A percentile compares a stretch with the other conserved stretches of the same genome.
phyloP scores from a whole-genome alignment of 768 basidiomycete species.

The Pleurotus salmoneostramineus region DNA sequence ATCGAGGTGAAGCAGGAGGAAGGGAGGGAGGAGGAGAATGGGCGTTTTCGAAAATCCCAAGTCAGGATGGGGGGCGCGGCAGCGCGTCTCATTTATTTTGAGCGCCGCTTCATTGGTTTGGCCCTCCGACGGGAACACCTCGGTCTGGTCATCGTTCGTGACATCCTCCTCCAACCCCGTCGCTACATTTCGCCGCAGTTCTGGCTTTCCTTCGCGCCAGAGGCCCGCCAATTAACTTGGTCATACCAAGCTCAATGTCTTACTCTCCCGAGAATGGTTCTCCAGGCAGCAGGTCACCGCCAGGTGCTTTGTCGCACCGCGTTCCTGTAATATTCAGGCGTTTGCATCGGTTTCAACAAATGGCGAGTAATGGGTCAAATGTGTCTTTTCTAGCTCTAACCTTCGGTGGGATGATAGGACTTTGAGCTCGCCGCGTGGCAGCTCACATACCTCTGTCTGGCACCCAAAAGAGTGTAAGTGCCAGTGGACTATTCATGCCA shows the following conservation, averaged over 20 bases:
- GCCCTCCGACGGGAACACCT: slow-evolving; percentile 1
- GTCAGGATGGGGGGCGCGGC: not conserved
- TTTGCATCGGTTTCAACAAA: slow-evolving; percentile 79
- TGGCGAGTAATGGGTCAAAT: slow-evolving; percentile 47
- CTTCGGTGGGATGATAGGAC: slow-evolving; percentile 50
- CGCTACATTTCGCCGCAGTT: slow-evolving; percentile 2
- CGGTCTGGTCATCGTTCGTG: not conserved
- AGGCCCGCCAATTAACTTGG: slow-evolving; percentile 4
- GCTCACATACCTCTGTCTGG: slow-evolving; percentile 87
- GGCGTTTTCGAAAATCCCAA: slow-evolving; percentile 1
- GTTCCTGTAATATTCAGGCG: slow-evolving; percentile 80
- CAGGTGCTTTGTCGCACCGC: slow-evolving; percentile 43
- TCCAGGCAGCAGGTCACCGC: slow-evolving; percentile 20
- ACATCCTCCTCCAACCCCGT: not conserved
- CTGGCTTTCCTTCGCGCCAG: slow-evolving; percentile 18
- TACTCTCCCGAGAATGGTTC: slow-evolving; percentile 37
- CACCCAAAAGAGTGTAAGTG: slow-evolving; percentile 83
- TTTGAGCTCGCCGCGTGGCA: slow-evolving; percentile 98
- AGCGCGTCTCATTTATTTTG: slow-evolving; percentile 12
- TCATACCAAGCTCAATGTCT: slow-evolving; percentile 15
- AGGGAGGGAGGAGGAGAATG: slow-evolving; percentile 14
- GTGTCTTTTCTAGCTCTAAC: not conserved
- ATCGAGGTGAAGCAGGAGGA: slow-evolving; percentile 26
- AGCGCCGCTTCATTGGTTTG: not conserved
- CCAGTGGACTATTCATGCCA: too few relatives aligned